Percentiles rank a stretch among this genome's conserved stretches.
phyloP scores from a whole-genome alignment of 228 moss, liverwort and hornwort genomes.

The Sphagnum fallax region DNA sequence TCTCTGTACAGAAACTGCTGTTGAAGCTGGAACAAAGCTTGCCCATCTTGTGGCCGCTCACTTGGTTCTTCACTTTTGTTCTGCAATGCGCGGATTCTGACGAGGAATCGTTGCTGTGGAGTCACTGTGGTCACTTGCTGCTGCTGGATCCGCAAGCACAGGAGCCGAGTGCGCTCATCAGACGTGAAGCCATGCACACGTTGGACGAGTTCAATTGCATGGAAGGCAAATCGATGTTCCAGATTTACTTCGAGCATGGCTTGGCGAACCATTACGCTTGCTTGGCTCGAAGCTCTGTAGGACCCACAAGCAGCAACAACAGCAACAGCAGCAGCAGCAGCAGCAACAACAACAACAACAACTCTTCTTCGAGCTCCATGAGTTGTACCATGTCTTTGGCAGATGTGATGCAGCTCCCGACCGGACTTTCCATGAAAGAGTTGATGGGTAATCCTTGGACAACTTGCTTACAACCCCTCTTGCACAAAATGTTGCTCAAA shows the following conservation, averaged over 20 bases:
- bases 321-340: no score
- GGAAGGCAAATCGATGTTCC: constrained; percentile 20
- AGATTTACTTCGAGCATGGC: constrained; percentile 26
- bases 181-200: constrained; percentile 17
- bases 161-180: constrained; percentile 7
- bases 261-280: constrained; percentile 32
- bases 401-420: background rate
- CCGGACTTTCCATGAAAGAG: background rate
- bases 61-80: constrained; percentile 19
- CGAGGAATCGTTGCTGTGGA: constrained; percentile 18
- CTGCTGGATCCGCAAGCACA: constrained; percentile 21
- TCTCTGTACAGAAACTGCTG: constrained; percentile 21
- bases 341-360: background rate
- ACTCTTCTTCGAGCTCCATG: background rate
- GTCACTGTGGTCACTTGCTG: constrained; percentile 20
- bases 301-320: no score
- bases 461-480: background rate
- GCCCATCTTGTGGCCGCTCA: constrained; percentile 19
- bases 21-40: constrained; percentile 17
- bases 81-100: constrained; percentile 22
- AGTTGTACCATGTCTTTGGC: background rate
- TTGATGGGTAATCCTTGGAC: background rate
- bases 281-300: constrained; percentile 5
- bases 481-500: background rate
- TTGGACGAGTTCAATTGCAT: constrained; percentile 14